Evolutionary conservation across 352 stramenopile species (phyloP).

Genomic region (Pythium dissimile): DNA sequence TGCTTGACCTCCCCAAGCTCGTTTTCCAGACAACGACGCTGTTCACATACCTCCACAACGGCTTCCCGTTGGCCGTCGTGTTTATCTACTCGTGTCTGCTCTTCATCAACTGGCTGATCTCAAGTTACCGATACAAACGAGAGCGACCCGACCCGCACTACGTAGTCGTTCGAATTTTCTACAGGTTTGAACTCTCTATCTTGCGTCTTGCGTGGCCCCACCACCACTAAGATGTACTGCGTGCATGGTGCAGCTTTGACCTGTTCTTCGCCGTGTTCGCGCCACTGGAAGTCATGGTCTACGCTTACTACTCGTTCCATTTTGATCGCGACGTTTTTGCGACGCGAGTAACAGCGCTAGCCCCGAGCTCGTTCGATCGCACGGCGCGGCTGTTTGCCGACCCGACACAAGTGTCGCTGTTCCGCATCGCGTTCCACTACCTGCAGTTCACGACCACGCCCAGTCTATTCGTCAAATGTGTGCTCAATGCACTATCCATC

Average conservation of each 20-base stretch:
- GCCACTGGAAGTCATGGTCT: conserved; percentile 37
- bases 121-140: conserved; percentile 33
- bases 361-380: conserved; percentile 28
- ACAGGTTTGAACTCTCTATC: conserved; percentile 3
- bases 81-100: conserved; percentile 38
- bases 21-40: conserved; percentile 21
- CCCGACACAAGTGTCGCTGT: conserved; percentile 34
- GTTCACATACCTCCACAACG: conserved; percentile 23
- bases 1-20: conserved; percentile 23
- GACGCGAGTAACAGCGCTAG: conserved; percentile 31
- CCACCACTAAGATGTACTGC: no score
- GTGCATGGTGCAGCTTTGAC: conserved; percentile 30
- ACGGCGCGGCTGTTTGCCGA: conserved; percentile 44
- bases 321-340: conserved; percentile 38
- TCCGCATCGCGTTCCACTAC: conserved; percentile 42
- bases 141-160: conserved; percentile 4
- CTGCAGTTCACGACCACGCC: conserved; percentile 31
- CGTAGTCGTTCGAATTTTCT: conserved; percentile 13
- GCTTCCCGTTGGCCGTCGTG: conserved; percentile 36
- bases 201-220: no score
- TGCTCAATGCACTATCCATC: conserved; percentile 32
- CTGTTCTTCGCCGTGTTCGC: conserved; percentile 64
- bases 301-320: conserved; percentile 39
- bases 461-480: conserved; percentile 29
- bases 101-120: conserved; percentile 40